Evolutionary conservation across 1,284 basidiomycete genomes (phyloP), one percentile per base, ranked within the genome.

Genomic region (Cutaneotrichosporon sp.): DNA sequence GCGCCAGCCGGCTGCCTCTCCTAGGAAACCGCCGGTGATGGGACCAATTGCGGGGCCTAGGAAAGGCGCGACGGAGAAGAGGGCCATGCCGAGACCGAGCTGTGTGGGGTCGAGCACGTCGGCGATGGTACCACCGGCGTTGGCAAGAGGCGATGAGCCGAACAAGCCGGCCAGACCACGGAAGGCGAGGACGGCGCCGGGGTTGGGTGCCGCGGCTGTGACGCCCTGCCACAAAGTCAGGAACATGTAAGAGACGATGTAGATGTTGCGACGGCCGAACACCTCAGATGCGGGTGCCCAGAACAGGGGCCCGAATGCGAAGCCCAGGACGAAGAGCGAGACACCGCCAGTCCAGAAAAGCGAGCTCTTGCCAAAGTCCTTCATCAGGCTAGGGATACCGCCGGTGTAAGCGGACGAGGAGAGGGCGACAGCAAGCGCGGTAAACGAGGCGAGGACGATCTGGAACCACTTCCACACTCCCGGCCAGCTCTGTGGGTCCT

Each of bases 181-280:
- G 58, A 71, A 66, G 33, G 68, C 66, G 34, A 71, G 61, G 24
- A 70, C 44, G 11, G 55, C 48, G n/a, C 34, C 63, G 43, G 65
- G 54, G 54, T 62, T 70, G 16, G 49, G 62, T 9, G 67, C 57
- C 3, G 65, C 69, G 22, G 49, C 46, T 9, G 62, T 54, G n/a
- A 65, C 67, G 5, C 46, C 68, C 32, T 62, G 55, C 65, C 68
- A 70, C n/a, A 68, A 51, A 7, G 68, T 70, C 32, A 72, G 57
- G 57, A 68, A 62, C 25, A 51, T n/a, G 56, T 69, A 70, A 11
- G 83, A 76, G 48, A 81, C 65, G 49, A 90, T 74, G 66, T 86
- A 87, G 43, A 87, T 70, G 7, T 81, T 80, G 43, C 83, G 77
- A n/a, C 79, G 74, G 3, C 79, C 79, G 51, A 69, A 76, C 4